Evolutionary conservation across 2,329 filamentous ascomycete genomes (phyloP).

Genomic region (Trichoderma lentiforme): DNA sequence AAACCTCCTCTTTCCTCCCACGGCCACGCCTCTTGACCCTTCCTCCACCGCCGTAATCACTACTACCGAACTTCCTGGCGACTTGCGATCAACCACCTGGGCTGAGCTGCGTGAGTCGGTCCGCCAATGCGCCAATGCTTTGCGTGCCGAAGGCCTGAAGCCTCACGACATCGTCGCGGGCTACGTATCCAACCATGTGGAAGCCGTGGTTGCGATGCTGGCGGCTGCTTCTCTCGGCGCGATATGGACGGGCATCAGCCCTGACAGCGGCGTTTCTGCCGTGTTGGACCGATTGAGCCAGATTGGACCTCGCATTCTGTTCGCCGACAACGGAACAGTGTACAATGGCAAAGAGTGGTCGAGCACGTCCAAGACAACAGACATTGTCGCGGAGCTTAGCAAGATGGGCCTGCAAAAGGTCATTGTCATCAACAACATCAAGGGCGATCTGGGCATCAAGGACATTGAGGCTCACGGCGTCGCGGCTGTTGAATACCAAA

Average conservation of each 20-base stretch:
- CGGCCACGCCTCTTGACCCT: constrained; percentile 42
- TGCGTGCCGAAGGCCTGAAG: constrained; percentile 63
- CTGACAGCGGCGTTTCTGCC: constrained; percentile 87
- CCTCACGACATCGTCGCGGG: constrained; percentile 59
- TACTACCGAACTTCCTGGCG: constrained; percentile 68
- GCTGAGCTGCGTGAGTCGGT: constrained; percentile 74
- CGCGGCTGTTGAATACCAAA: constrained; percentile 42
- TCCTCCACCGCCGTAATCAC: constrained; percentile 70
- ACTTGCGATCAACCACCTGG: constrained; percentile 65
- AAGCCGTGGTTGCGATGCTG: constrained; percentile 85
- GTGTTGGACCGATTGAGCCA: constrained; percentile 84
- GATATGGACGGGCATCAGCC: constrained; percentile 89
- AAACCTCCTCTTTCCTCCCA: constrained; percentile 79
- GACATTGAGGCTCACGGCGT: constrained; percentile 40
- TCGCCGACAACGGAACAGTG: constrained; percentile 81
- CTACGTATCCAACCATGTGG: constrained; percentile 85
- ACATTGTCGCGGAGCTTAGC: constrained; percentile 66
- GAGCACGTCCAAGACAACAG: constrained; percentile 72
- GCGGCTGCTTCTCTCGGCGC: constrained; percentile 78
- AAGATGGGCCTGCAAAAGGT: constrained; percentile 62
- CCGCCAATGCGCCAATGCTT: constrained; percentile 65
- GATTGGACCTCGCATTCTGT: constrained; percentile 77
- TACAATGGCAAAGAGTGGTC: constrained; percentile 91
- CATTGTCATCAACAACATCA: constrained; percentile 69
- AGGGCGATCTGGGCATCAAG: constrained; percentile 41